phyloP scores from a whole-genome alignment of 1,284 basidiomycete genomes.

The Gomphus bonarii region DNA sequence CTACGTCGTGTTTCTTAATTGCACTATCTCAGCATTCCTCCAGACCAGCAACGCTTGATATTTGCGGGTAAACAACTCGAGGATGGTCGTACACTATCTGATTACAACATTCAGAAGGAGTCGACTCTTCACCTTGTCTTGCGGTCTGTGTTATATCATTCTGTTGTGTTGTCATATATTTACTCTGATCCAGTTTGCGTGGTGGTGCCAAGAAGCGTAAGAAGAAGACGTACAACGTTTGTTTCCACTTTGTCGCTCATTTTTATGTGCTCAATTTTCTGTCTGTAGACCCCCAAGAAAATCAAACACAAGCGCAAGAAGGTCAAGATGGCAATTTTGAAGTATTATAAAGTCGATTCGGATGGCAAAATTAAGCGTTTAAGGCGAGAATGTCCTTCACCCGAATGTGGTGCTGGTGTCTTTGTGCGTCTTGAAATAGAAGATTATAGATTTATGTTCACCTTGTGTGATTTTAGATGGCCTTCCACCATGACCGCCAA shows the following conservation, averaged over 20 bases:
- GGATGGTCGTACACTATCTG: slow-evolving; percentile 82
- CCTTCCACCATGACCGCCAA: slow-evolving; percentile 91
- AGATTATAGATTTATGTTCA: background rate
- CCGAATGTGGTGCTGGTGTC: slow-evolving; percentile 91
- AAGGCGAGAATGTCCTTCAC: slow-evolving; percentile 87
- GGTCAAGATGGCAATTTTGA: slow-evolving; percentile 98
- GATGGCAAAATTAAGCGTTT: slow-evolving; percentile 99
- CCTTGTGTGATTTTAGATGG: slow-evolving; percentile 48
- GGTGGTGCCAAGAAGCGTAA: slow-evolving; percentile 99
- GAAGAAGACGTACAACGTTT: slow-evolving; percentile 96
- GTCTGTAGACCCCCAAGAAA: slow-evolving; percentile 90
- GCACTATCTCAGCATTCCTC: slow-evolving; percentile 57
- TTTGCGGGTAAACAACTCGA: slow-evolving; percentile 98
- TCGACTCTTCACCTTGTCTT: slow-evolving; percentile 94
- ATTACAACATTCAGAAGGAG: slow-evolving; percentile 96
- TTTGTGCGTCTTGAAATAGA: slow-evolving; percentile 51
- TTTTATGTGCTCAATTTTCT: slow-evolving; percentile 9
- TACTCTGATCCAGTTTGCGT: slow-evolving; percentile 52
- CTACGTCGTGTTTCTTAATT: slow-evolving; percentile 5
- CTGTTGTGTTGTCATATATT: background rate
- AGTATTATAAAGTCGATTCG: slow-evolving; percentile 99
- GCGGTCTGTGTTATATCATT: slow-evolving; percentile 18
- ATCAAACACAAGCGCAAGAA: slow-evolving; percentile 99
- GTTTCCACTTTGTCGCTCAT: slow-evolving; percentile 18
- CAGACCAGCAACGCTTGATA: slow-evolving; percentile 96